Conservation (phyloP, 768 basidiomycete species). For the Suillus plorans region DNA sequence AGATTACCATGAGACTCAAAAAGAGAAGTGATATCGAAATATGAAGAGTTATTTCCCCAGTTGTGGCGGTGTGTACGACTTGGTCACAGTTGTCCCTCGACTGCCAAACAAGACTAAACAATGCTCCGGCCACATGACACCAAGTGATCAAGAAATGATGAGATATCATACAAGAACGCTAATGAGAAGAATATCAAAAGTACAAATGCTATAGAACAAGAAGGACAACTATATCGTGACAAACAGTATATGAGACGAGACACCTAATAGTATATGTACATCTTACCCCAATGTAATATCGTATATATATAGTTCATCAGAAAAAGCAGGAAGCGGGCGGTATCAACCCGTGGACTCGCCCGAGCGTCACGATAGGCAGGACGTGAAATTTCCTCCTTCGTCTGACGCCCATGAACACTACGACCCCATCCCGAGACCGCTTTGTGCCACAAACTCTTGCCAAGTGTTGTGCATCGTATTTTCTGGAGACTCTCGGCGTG, state of each 20-base stretch:
- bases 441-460: slow-evolving; percentile 56
- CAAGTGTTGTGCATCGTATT: slow-evolving; percentile 61
- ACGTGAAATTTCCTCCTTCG: slow-evolving; percentile 6
- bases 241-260: slow-evolving; percentile 11
- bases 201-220: slow-evolving; percentile 19
- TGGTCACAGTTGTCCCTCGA: not conserved
- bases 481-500: slow-evolving; percentile 49
- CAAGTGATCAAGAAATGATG: slow-evolving; percentile 19
- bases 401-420: slow-evolving; percentile 1
- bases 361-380: not conserved
- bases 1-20: slow-evolving; percentile 50
- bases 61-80: not conserved
- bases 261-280: slow-evolving; percentile 11
- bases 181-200: slow-evolving; percentile 6
- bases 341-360: not conserved
- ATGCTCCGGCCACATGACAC: not conserved
- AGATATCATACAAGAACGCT: slow-evolving; percentile 17
- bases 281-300: not conserved
- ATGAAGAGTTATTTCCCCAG: slow-evolving; percentile 1
- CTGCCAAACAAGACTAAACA: not conserved
- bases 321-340: slow-evolving; percentile 6
- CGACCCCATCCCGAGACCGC: slow-evolving; percentile 19
- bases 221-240: not conserved
- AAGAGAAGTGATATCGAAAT: slow-evolving; percentile 13
- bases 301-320: slow-evolving; percentile 9